Evolutionary conservation across 2,329 filamentous ascomycete species (phyloP).

Genomic region (Nothophoma quercina): DNA sequence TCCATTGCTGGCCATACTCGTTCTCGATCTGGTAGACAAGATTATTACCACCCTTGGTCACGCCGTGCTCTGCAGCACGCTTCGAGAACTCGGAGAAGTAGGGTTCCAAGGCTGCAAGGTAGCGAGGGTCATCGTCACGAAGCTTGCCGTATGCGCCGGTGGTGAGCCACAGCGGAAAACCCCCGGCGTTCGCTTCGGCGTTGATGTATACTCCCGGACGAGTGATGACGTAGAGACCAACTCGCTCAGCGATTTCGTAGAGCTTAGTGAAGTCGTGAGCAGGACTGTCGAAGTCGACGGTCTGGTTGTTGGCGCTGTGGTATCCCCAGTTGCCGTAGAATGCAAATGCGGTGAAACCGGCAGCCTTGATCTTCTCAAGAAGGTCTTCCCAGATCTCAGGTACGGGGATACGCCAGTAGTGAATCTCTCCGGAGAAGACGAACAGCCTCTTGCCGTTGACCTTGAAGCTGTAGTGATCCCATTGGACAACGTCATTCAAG

Average conservation of each 20-base stretch:
- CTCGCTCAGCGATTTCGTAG: conserved; percentile 61
- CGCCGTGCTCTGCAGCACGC: conserved; percentile 60
- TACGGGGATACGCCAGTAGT: conserved; percentile 61
- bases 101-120: conserved; percentile 62
- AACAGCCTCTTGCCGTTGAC: conserved; percentile 61
- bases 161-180: conserved; percentile 68
- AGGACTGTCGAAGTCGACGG: conserved; percentile 61
- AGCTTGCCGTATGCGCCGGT: conserved; percentile 65
- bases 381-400: conserved; percentile 60
- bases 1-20: conserved; percentile 58
- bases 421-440: conserved; percentile 62
- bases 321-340: conserved; percentile 60
- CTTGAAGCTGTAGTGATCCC: conserved; percentile 63
- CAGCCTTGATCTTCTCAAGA: conserved; percentile 61
- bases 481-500: conserved; percentile 58
- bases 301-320: conserved; percentile 55
- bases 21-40: conserved; percentile 67
- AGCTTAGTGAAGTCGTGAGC: conserved; percentile 63
- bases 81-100: conserved; percentile 61
- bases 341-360: conserved; percentile 58
- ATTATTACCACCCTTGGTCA: conserved; percentile 66
- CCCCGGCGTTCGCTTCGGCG: conserved; percentile 68
- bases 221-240: conserved; percentile 64
- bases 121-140: conserved; percentile 61
- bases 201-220: conserved; percentile 70